Base-by-base conservation (phyloP, 2,329 filamentous ascomycete species). In the Aspergillus glaucus region DNA sequence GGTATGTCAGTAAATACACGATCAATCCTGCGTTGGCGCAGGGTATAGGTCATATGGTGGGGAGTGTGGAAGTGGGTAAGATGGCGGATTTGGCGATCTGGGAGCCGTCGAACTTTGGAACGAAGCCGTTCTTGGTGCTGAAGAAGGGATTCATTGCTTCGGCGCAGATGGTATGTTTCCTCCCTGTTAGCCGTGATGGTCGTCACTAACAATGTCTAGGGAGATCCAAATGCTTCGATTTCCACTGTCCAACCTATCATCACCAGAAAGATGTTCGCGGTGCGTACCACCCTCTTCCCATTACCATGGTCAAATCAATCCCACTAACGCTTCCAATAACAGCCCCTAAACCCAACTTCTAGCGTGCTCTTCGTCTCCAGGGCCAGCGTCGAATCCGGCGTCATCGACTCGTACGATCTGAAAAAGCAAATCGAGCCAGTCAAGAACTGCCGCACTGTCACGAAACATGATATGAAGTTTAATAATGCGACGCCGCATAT, bases 1-100 rank as follows among this genome's bases (percentile, higher is more conserved):
- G 90, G 30, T 95, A 95, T 65, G 76, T 95, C 28, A 87, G 84
- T 71, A 95, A 95, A 73, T 95, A 95, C 68, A 95, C 90, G 17
- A 82, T 95, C 71, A 95, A 95, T 69, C 88, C 90, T 2, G 88
- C 90, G 7, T 76, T 94, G 51, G 82, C 89, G 0, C 90, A 95
- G 67, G 90, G 90, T 2, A 91, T 95, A 81, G 70, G 76, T 0
- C 90, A 95, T 65, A 62, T 94, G 3, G 79, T 95, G 52, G 90
- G 90, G 5, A 90, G 85, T 56, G 70, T 95, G 46, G 88, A 95
- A 73, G 79, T 87, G 0, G 88, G 88, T 37, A 95, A 93, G 71
- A 69, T 94, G 45, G 90, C 90, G 0, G 90, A 95, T 65, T 66
- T 95, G 36, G 86, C 92, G 1, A 62, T 95, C 3, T 95, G 90